phyloP scores from a whole-genome alignment of 768 basidiomycete genomes.

The Pleurotus eryngii region DNA sequence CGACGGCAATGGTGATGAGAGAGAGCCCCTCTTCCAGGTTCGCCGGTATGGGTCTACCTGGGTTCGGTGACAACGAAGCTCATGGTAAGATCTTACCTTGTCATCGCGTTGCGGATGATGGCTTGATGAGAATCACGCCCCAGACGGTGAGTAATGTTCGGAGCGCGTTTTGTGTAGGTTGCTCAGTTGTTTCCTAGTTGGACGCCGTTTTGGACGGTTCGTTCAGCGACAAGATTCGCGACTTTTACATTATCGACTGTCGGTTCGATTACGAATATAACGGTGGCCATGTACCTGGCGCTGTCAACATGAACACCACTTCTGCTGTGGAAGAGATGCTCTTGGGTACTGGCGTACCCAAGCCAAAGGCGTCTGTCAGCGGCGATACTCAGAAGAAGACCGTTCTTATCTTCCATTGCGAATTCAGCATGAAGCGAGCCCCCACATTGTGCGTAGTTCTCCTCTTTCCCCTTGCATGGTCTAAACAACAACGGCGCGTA shows the following conservation, averaged over 20 bases:
- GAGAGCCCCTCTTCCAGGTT: slow-evolving; percentile 60
- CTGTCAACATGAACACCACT: slow-evolving; percentile 87
- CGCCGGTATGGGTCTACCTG: slow-evolving; percentile 63
- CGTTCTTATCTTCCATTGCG: slow-evolving; percentile 94
- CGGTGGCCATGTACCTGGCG: slow-evolving; percentile 91
- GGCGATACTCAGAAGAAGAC: slow-evolving; percentile 76
- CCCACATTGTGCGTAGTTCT: slow-evolving; percentile 78
- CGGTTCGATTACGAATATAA: slow-evolving; percentile 96
- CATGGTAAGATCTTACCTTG: slow-evolving; percentile 93
- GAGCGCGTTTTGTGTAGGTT: slow-evolving; percentile 8
- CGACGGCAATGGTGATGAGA: slow-evolving; percentile 47
- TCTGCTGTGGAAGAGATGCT: slow-evolving; percentile 77
- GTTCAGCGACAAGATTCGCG: slow-evolving; percentile 60
- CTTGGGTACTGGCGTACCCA: slow-evolving; percentile 51
- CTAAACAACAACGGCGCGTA: slow-evolving; percentile 24
- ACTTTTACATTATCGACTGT: slow-evolving; percentile 88
- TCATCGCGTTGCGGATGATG: slow-evolving; percentile 91
- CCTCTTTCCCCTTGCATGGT: neutral
- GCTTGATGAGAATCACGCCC: slow-evolving; percentile 83
- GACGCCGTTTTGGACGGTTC: slow-evolving; percentile 73
- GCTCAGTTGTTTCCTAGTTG: slow-evolving; percentile 45
- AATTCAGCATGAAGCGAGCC: slow-evolving; percentile 92
- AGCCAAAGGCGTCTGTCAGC: slow-evolving; percentile 68
- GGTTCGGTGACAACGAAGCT: slow-evolving; percentile 92
- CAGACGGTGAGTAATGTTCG: slow-evolving; percentile 59